Evolutionary conservation across 108 stramenopile genomes (phyloP), one percentile per base, ranked within the genome.

Genomic region (Cyclostephanos invisitatus): DNA sequence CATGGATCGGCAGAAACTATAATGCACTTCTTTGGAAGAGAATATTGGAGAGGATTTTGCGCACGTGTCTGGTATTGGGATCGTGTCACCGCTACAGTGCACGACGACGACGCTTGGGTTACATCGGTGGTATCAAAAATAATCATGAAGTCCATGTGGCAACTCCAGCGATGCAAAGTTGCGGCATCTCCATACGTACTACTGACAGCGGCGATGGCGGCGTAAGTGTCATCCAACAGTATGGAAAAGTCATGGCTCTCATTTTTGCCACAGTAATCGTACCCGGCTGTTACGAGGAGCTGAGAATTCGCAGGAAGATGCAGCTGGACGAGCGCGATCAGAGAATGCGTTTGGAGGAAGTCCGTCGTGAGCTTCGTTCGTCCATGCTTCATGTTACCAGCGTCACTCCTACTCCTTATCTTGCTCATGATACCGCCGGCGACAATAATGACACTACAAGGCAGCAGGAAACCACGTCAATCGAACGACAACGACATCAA

Each of bases 151-250:
- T 74, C 37, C 53, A 56, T 46, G 37, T 81, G 53, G 47, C 44
- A 46, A 81, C 80, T 40, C 80, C 80, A 20, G 80, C 74, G 21
- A 81, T 81, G 80, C 58, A 49, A 42, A 74, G 48, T 62, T 72
- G 71, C 49, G 80, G 80, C 40, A 71, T 75, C 64, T 57, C 61
- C 9, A 32, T 81, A 20, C 62, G 60, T 49, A 68, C 80, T 38
- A 49, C 63, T 28, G 38, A 54, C 28, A 25, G 51, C 28, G n/a
- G 61, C 22, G 54, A 35, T 0, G 44, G 17, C 37, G 22, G 25
- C 40, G n/a, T 9, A 12, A 49, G 42, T 46, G 32, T 49, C 54
- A 29, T 81, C 22, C 57, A 62, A 56, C 37, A 32, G 29, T 75
- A 74, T 53, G 40, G 20, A 28, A 81, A 75, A 68, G 44, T 81